phyloP scores from a whole-genome alignment of 2,329 filamentous ascomycete species.

The Blumeria graminis region DNA sequence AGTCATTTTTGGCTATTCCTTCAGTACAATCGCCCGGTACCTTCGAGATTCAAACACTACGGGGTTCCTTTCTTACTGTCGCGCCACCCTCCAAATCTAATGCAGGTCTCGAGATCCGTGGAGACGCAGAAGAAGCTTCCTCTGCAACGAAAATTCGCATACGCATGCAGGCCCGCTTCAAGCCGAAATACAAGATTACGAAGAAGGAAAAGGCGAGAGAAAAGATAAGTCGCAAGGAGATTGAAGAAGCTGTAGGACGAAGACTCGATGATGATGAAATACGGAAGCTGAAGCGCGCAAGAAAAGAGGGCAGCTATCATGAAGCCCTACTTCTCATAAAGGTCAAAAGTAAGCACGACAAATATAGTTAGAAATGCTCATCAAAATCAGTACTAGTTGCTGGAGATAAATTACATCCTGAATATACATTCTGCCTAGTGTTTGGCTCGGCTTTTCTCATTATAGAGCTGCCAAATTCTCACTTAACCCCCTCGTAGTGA shows the following conservation, averaged over 20 bases:
- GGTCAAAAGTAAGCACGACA: constrained; percentile 83
- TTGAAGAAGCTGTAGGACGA: constrained; percentile 60
- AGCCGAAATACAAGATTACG: constrained; percentile 52
- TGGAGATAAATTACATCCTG: too few relatives aligned
- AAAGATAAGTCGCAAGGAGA: constrained; percentile 65
- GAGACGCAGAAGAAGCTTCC: constrained; percentile 42
- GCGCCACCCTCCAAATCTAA: constrained; percentile 26
- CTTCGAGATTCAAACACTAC: constrained; percentile 51
- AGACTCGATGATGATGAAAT: constrained; percentile 69
- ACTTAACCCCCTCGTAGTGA: too few relatives aligned
- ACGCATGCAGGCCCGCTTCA: constrained; percentile 88
- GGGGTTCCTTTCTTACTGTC: constrained; percentile 44
- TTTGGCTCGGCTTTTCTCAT: too few relatives aligned
- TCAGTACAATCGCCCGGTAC: constrained; percentile 40
- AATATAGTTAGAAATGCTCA: constrained; percentile 26
- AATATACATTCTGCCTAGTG: too few relatives aligned
- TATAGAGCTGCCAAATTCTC: too few relatives aligned
- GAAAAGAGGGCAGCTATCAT: constrained; percentile 72
- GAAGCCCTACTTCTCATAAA: constrained; percentile 69
- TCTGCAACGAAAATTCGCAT: constrained; percentile 54
- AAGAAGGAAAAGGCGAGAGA: constrained; percentile 67
- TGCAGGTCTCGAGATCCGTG: constrained; percentile 40
- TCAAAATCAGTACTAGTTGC: too few relatives aligned
- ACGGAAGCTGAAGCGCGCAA: constrained; percentile 54
- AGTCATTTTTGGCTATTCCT: constrained; percentile 49